phyloP scores from a whole-genome alignment of 176 grass and related monocot genomes.

The Thalia dealbata region DNA sequence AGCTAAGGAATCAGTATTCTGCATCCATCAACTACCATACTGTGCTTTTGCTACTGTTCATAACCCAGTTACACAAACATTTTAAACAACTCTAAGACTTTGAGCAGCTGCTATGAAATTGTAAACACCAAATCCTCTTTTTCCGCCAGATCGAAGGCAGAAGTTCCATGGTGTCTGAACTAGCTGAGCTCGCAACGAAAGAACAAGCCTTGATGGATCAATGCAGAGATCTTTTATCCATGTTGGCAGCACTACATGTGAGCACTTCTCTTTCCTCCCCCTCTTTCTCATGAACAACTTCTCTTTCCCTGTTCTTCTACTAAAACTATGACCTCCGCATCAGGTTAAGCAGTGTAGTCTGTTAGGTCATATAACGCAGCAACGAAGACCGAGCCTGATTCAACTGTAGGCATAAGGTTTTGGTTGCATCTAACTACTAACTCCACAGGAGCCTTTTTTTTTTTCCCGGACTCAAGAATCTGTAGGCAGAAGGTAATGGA shows the following conservation, averaged over 20 bases:
- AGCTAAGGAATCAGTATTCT: no score
- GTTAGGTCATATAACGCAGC: conserved; percentile 14
- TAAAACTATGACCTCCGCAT: conserved; percentile 16
- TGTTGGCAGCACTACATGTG: conserved; percentile 68
- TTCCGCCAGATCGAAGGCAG: conserved; percentile 52
- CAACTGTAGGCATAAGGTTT: neutral
- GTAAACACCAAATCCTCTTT: neutral
- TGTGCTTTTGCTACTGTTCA: no score
- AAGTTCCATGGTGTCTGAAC: conserved; percentile 78
- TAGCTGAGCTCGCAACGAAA: conserved; percentile 52
- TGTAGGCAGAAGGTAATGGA: neutral
- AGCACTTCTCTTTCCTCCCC: conserved; percentile 13
- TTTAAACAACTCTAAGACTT: no score
- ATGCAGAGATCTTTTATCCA: conserved; percentile 82
- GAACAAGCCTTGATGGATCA: conserved; percentile 67
- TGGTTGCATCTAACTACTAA: neutral
- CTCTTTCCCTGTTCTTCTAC: neutral
- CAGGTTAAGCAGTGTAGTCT: conserved; percentile 52
- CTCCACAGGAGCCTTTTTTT: neutral
- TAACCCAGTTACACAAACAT: no score
- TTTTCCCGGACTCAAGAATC: neutral
- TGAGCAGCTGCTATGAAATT: neutral
- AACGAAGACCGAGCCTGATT: conserved; percentile 12
- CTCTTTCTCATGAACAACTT: neutral
- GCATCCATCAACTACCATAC: no score